A percentile compares a stretch with the other conserved stretches of the same genome.
These are phyloP conservation scores for Ogataea paraovalis DNA, from an alignment of 805 yeast species.

Conservation along the genomic window DNA sequence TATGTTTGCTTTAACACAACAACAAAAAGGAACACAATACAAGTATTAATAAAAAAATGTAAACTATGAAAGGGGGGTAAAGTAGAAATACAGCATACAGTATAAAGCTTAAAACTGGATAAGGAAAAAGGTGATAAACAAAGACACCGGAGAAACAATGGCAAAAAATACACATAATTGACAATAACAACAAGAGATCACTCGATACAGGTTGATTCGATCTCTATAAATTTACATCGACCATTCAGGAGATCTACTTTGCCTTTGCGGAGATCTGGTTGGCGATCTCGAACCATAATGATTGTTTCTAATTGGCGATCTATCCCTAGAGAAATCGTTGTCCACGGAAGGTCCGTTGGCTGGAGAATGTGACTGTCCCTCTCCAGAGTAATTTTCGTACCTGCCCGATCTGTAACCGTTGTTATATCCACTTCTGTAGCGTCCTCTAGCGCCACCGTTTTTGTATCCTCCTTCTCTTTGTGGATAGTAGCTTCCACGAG, in stretches of 20 bases:
- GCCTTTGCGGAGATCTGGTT: constrained; percentile 13
- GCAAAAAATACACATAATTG: no score
- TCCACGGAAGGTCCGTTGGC: background rate
- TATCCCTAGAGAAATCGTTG: constrained; percentile 16
- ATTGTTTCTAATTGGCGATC: constrained; percentile 17
- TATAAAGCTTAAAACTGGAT: no score
- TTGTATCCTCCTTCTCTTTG: background rate
- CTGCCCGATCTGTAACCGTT: constrained; percentile 4
- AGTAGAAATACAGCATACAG: background rate
- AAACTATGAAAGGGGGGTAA: background rate
- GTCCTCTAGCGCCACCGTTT: constrained; percentile 1
- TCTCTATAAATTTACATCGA: constrained; percentile 1
- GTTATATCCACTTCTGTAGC: constrained; percentile 5
- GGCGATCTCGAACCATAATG: constrained; percentile 13
- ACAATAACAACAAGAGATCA: no score
- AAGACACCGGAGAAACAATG: no score
- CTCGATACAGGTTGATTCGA: no score
- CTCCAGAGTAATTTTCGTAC: background rate
- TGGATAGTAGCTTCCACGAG: constrained; percentile 4
- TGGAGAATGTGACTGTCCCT: background rate
- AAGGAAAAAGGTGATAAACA: background rate
- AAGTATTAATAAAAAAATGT: background rate
- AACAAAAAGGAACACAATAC: background rate
- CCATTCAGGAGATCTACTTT: constrained; percentile 20
- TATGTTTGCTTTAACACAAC: no score